phyloP scores from a whole-genome alignment of 352 stramenopile species.

The Globisporangium radiosum region DNA sequence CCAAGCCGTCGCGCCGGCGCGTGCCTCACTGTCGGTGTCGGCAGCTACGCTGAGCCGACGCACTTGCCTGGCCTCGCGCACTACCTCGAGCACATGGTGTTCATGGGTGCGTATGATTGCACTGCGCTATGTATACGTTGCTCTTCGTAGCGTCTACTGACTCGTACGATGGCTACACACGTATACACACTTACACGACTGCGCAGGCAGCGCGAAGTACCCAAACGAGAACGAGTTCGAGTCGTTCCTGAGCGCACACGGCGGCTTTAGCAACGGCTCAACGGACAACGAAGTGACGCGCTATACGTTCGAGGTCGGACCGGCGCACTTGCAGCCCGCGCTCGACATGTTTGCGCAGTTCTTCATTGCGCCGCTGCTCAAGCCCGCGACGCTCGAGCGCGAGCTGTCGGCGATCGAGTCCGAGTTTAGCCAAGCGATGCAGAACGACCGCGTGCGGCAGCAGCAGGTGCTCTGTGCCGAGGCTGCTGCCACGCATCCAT shows the following conservation, averaged over 20 bases:
- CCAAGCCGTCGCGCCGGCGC: slow-evolving; percentile 40
- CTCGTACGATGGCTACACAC: too few relatives aligned
- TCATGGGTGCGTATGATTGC: slow-evolving; percentile 72
- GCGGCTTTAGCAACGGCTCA: slow-evolving; percentile 89
- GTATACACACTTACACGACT: not conserved
- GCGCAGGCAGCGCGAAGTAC: slow-evolving; percentile 79
- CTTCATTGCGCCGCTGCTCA: slow-evolving; percentile 89
- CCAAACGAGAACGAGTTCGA: slow-evolving; percentile 93
- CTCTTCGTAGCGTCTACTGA: not conserved
- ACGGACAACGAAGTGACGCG: slow-evolving; percentile 91
- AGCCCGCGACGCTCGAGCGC: slow-evolving; percentile 66
- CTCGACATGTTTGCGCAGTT: slow-evolving; percentile 94
- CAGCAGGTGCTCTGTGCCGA: slow-evolving; percentile 78
- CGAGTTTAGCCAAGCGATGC: slow-evolving; percentile 77
- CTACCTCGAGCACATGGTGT: slow-evolving; percentile 96
- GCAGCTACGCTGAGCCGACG: slow-evolving; percentile 66
- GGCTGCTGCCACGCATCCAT: slow-evolving; percentile 50
- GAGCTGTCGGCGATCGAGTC: slow-evolving; percentile 86
- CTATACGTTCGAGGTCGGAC: slow-evolving; percentile 91
- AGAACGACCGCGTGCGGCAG: slow-evolving; percentile 62
- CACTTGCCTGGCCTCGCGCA: slow-evolving; percentile 80
- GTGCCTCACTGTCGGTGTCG: slow-evolving; percentile 62
- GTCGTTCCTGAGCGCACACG: slow-evolving; percentile 80
- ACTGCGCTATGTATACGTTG: too few relatives aligned
- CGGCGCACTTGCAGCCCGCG: slow-evolving; percentile 47